These are phyloP conservation scores for Excoecaria agallocha DNA, from an alignment of 345 rosid genomes.

Conservation along the genomic window DNA sequence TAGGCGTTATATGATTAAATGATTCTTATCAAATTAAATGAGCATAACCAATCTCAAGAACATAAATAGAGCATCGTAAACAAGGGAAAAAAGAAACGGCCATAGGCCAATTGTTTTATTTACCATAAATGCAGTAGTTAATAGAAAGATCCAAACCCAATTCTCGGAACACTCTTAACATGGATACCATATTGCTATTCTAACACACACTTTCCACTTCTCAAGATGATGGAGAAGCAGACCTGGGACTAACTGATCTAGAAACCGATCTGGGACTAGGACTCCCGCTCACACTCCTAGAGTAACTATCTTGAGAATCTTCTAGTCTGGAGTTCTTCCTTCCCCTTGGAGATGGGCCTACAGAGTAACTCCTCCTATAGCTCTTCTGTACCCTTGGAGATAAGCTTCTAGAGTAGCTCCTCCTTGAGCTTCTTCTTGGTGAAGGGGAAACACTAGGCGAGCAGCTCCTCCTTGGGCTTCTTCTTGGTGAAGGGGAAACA, in stretches of 20 bases:
- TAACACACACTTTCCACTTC: neutral
- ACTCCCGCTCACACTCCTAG: constrained; percentile 37
- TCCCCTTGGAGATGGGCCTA: constrained; percentile 34
- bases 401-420: constrained; percentile 17
- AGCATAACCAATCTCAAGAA: too few relatives aligned
- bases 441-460: constrained; percentile 7
- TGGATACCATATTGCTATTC: neutral
- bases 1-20: too few relatives aligned
- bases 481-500: constrained; percentile 32
- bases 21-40: too few relatives aligned
- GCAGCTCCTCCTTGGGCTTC: constrained; percentile 22
- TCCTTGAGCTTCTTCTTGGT: constrained; percentile 1
- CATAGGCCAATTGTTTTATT: too few relatives aligned
- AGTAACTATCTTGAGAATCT: constrained; percentile 24
- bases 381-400: constrained; percentile 10
- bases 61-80: too few relatives aligned
- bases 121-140: too few relatives aligned
- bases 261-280: constrained; percentile 56
- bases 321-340: constrained; percentile 20
- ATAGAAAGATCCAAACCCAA: too few relatives aligned
- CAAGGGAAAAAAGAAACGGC: too few relatives aligned
- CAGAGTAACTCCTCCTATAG: constrained; percentile 34
- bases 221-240: constrained; percentile 34
- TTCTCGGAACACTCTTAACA: too few relatives aligned
- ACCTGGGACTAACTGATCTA: constrained; percentile 55